A percentile compares a stretch with the other conserved stretches of the same genome.
phyloP scores from a whole-genome alignment of 1,284 basidiomycete species.

The Fistulina hepatica region DNA sequence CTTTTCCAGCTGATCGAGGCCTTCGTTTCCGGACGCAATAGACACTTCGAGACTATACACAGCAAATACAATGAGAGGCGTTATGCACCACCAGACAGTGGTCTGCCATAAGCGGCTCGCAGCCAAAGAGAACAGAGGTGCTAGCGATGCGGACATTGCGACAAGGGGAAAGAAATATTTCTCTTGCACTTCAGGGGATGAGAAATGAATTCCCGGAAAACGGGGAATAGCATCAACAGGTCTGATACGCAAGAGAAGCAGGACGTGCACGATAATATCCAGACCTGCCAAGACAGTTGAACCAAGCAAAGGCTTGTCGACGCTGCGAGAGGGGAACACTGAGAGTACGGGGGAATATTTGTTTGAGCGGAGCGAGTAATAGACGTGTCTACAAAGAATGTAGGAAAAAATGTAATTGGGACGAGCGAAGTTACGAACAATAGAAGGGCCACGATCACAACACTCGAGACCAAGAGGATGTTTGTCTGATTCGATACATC shows the following conservation, averaged over 20 bases:
- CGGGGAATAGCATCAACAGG: constrained; percentile 13
- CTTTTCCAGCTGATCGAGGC: constrained; percentile 39
- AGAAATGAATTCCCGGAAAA: constrained; percentile 19
- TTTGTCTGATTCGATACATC: no score
- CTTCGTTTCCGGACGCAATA: constrained; percentile 32
- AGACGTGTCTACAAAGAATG: constrained; percentile 27
- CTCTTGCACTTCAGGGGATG: constrained; percentile 2
- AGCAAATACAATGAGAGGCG: constrained; percentile 30
- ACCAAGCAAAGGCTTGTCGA: constrained; percentile 22
- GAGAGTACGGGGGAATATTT: constrained; percentile 34
- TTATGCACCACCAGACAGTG: constrained; percentile 41
- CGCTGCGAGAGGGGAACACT: constrained; percentile 26
- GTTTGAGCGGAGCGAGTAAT: constrained; percentile 28
- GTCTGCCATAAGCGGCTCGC: constrained; percentile 38
- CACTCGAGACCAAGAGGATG: not conserved
- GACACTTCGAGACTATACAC: constrained; percentile 34
- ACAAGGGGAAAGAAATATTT: constrained; percentile 33
- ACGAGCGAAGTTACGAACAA: not conserved
- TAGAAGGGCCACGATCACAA: not conserved
- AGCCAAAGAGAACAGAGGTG: constrained; percentile 36
- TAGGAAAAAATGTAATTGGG: not conserved
- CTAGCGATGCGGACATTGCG: constrained; percentile 34
- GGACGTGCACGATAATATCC: constrained; percentile 32
- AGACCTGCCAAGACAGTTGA: constrained; percentile 32
- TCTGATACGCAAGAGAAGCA: not conserved